Conservation (phyloP, 2,329 filamentous ascomycete species). For the Trichophyton benhamiae region DNA sequence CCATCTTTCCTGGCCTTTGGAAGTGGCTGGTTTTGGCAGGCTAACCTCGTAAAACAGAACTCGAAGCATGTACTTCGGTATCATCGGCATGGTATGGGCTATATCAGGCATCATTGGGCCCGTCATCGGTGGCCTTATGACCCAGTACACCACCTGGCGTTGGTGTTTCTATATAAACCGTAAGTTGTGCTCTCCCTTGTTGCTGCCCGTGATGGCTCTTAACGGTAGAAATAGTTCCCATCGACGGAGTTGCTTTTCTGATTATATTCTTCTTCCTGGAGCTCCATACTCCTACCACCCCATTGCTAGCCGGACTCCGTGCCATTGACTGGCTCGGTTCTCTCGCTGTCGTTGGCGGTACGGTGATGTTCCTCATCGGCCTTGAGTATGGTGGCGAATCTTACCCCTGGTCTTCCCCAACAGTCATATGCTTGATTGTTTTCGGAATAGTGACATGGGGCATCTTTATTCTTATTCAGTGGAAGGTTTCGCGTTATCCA, state of each 20-base stretch:
- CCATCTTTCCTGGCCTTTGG: not conserved
- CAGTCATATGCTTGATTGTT: conserved; percentile 63
- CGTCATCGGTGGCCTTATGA: conserved; percentile 21
- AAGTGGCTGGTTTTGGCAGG: not conserved
- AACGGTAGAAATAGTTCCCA: conserved; percentile 33
- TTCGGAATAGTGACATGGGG: conserved; percentile 54
- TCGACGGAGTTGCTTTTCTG: conserved; percentile 42
- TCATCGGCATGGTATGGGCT: conserved; percentile 37
- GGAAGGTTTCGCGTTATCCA: conserved; percentile 55
- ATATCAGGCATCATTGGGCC: conserved; percentile 23
- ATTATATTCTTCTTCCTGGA: conserved; percentile 50
- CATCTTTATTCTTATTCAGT: conserved; percentile 62
- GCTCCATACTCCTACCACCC: conserved; percentile 49
- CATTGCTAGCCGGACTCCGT: conserved; percentile 44
- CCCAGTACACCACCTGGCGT: conserved; percentile 46
- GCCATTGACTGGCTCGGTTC: conserved; percentile 53
- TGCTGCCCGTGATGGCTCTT: not conserved
- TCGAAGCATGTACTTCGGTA: conserved; percentile 38
- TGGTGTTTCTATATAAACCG: conserved; percentile 52
- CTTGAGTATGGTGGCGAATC: conserved; percentile 70
- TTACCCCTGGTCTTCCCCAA: conserved; percentile 61
- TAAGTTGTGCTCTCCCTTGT: conserved; percentile 14
- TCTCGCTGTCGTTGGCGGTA: conserved; percentile 50
- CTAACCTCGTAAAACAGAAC: conserved; percentile 36
- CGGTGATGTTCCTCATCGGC: conserved; percentile 75